Conservation (phyloP, 2,329 filamentous ascomycete species). For the Arthrobotrys megalospora region DNA sequence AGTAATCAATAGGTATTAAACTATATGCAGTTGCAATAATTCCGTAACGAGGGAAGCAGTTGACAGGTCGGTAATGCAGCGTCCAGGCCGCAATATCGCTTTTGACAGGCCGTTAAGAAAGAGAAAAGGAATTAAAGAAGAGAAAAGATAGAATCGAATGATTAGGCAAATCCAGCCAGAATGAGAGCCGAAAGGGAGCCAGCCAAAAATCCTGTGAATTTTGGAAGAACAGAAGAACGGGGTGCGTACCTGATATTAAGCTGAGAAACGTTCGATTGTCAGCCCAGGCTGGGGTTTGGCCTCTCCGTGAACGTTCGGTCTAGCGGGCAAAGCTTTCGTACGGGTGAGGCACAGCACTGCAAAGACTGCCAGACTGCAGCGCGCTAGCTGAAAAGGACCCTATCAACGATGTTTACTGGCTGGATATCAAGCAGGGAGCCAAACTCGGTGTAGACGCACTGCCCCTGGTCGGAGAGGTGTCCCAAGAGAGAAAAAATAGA, state of each 20-base stretch:
- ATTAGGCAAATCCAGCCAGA: constrained; percentile 12
- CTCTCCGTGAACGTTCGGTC: constrained; percentile 45
- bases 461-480: constrained; percentile 46
- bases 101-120: constrained; percentile 17
- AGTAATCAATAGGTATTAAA: constrained; percentile 47
- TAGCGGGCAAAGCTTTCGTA: constrained; percentile 38
- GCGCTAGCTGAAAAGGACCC: constrained; percentile 56
- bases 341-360: constrained; percentile 49
- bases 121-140: constrained; percentile 13
- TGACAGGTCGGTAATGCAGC: constrained; percentile 31
- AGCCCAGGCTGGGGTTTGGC: constrained; percentile 51
- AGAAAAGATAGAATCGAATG: neutral
- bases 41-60: constrained; percentile 8
- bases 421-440: constrained; percentile 36
- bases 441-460: constrained; percentile 57
- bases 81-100: constrained; percentile 19
- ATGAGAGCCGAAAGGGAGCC: constrained; percentile 27
- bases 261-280: constrained; percentile 23
- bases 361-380: constrained; percentile 47
- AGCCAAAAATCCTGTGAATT: constrained; percentile 40
- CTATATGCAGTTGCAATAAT: constrained; percentile 32
- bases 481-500: constrained; percentile 34
- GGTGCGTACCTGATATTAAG: constrained; percentile 53
- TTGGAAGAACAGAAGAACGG: constrained; percentile 18
- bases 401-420: constrained; percentile 51